A percentile compares a stretch with the other conserved stretches of the same genome.
Evolutionary conservation across 2,329 filamentous ascomycete species (phyloP).

Genomic region (Colletotrichum viniferum): DNA sequence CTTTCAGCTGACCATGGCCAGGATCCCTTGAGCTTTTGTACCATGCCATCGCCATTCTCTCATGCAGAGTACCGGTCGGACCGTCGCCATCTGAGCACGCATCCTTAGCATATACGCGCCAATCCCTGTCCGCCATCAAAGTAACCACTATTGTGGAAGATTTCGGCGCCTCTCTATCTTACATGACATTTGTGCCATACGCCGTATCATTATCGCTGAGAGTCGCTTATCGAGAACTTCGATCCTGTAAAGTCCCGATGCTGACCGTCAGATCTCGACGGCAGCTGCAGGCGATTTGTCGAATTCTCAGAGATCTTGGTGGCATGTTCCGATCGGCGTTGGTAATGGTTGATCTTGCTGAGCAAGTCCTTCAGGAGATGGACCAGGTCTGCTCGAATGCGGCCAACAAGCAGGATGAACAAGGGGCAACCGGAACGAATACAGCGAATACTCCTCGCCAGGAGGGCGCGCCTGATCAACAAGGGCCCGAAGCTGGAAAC

Average conservation of each 20-base stretch:
- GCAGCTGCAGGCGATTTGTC: slow-evolving; percentile 24
- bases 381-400: slow-evolving; percentile 21
- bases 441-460: slow-evolving; percentile 8
- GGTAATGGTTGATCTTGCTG: slow-evolving; percentile 26
- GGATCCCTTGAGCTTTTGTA: slow-evolving; percentile 27
- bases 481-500: neutral
- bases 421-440: neutral
- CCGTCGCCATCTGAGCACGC: slow-evolving; percentile 15
- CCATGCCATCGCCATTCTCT: slow-evolving; percentile 25
- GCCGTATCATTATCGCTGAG: slow-evolving; percentile 26
- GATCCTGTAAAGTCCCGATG: slow-evolving; percentile 24
- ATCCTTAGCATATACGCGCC: slow-evolving; percentile 11
- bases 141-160: slow-evolving; percentile 25
- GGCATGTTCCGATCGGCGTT: slow-evolving; percentile 25
- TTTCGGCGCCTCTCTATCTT: slow-evolving; percentile 22
- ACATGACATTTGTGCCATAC: slow-evolving; percentile 27
- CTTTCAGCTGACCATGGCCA: neutral
- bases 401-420: slow-evolving; percentile 9
- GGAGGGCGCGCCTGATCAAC: neutral
- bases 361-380: slow-evolving; percentile 25
- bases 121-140: slow-evolving; percentile 25
- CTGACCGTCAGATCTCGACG: slow-evolving; percentile 15
- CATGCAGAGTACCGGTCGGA: slow-evolving; percentile 16
- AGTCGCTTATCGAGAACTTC: slow-evolving; percentile 26
- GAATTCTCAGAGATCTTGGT: slow-evolving; percentile 23